A percentile compares a stretch with the other conserved stretches of the same genome.
Evolutionary conservation across 2,329 filamentous ascomycete genomes (phyloP).

Genomic region (Fusarium torreyae): DNA sequence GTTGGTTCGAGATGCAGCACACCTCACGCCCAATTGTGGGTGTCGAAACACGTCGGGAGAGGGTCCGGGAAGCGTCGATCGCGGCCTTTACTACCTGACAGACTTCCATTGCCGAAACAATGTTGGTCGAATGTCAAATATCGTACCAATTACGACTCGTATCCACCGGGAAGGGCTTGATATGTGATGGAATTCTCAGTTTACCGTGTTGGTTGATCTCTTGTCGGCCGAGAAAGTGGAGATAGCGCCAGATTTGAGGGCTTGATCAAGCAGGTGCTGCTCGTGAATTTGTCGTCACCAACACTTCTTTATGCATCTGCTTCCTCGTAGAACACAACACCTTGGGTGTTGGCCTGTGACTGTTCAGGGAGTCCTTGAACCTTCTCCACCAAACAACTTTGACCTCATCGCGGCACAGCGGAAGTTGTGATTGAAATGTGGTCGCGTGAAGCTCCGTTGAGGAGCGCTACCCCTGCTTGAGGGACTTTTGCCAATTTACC

Average conservation of each 20-base stretch:
- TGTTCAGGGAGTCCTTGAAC: constrained; percentile 13
- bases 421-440: constrained; percentile 16
- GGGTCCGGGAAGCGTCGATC: constrained; percentile 40
- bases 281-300: constrained; percentile 40
- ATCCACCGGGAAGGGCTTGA: constrained; percentile 21
- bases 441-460: constrained; percentile 29
- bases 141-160: constrained; percentile 15
- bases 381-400: constrained; percentile 36
- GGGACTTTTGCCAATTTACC: constrained; percentile 38
- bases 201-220: constrained; percentile 42
- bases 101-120: constrained; percentile 40
- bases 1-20: constrained; percentile 45
- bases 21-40: constrained; percentile 25
- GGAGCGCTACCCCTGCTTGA: constrained; percentile 30
- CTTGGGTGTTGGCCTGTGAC: constrained; percentile 17
- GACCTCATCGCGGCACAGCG: constrained; percentile 36
- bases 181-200: constrained; percentile 29
- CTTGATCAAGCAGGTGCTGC: constrained; percentile 45
- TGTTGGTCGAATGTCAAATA: constrained; percentile 10
- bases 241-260: constrained; percentile 23
- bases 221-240: constrained; percentile 27
- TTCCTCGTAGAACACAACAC: constrained; percentile 28
- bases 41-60: constrained; percentile 32
- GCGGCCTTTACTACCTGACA: constrained; percentile 34
- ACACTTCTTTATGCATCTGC: constrained; percentile 38